phyloP scores from a whole-genome alignment of 2,329 filamentous ascomycete species.

The Penicillium brasilianum region DNA sequence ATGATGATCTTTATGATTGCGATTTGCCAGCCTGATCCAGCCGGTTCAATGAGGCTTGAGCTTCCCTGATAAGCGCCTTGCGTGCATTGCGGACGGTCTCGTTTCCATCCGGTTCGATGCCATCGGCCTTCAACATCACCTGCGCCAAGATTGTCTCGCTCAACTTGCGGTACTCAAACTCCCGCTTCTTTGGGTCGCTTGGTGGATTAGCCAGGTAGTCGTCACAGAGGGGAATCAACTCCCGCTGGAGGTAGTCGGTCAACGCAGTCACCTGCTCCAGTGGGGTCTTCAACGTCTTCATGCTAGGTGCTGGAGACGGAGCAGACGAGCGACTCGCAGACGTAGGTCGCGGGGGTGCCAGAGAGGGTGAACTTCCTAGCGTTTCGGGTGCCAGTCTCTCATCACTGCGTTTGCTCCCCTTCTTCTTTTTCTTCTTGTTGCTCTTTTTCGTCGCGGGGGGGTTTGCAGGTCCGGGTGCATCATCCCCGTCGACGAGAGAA shows the following conservation, averaged over 20 bases:
- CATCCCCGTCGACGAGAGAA: constrained; percentile 27
- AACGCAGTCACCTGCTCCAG: constrained; percentile 48
- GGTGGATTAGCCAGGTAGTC: constrained; percentile 48
- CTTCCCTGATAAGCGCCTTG: constrained; percentile 50
- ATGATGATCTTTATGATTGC: constrained; percentile 10
- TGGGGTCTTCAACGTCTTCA: constrained; percentile 39
- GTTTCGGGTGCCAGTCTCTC: constrained; percentile 16
- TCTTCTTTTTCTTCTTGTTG: constrained; percentile 37
- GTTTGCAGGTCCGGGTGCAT: constrained; percentile 24
- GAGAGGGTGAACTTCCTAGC: constrained; percentile 11
- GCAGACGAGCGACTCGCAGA: constrained; percentile 22
- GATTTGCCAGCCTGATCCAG: constrained; percentile 42
- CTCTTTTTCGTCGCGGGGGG: constrained; percentile 28
- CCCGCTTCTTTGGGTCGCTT: constrained; percentile 44
- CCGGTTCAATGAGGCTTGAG: constrained; percentile 45
- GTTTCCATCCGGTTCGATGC: constrained; percentile 73
- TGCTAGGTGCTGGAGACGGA: constrained; percentile 42
- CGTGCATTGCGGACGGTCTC: constrained; percentile 61
- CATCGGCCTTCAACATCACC: constrained; percentile 64
- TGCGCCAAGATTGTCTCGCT: constrained; percentile 51
- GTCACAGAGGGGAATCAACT: constrained; percentile 46
- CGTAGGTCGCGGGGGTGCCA: constrained; percentile 30
- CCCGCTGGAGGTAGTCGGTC: constrained; percentile 41
- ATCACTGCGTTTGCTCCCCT: constrained; percentile 21
- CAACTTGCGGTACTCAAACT: constrained; percentile 51